Evolutionary conservation across 441 rosid species (phyloP), one percentile per base, ranked within the genome.

Genomic region (Kokia cookei): DNA sequence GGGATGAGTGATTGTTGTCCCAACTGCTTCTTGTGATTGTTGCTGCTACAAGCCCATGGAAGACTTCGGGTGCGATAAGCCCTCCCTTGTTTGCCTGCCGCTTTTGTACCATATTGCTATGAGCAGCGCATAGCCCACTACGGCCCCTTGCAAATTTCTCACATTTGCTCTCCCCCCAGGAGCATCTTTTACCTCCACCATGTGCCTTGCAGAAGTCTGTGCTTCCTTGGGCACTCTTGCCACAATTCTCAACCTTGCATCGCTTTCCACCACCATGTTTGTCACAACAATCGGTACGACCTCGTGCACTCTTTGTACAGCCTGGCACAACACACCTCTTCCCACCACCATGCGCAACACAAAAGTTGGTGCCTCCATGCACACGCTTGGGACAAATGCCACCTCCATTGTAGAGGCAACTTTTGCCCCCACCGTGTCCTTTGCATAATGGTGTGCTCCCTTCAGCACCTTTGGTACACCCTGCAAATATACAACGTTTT

Each of bases 361-460:
- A 94, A 78, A 92, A 94, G 62, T 88, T 83, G 3, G 98, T 94
- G 63, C 98, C 97, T 61, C 98, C 98, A 26, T 92, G 98, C 5
- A 94, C 98, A 40, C 98, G 92, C 76, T 92, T 94, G 9, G 97
- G 97, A 82, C 97, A 94, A 65, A 92, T 94, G 42, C 98, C 97
- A 3, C 98, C 98, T 61, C 97, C 97, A 74, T 92, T 93, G 75
- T 73, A 87, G 80, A 92, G 86, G 82, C 98, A 94, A 8, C 98
- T 93, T 73, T 94, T 94, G 43, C 98, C 97, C 24, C 97, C 98
- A 77, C 98, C 98, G 2, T 94, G 98, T n/a, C 93, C 97, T 82
- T 94, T 94, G 83, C 98, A 94, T 75, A 92, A 73, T 4, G 97
- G 97, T 0, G 98, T 94, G 75, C 97, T 94, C 51, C 98, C 98